Evolutionary conservation across 1,284 basidiomycete species (phyloP), one percentile per base, ranked within the genome.

Genomic region (Xanthoconium separans): DNA sequence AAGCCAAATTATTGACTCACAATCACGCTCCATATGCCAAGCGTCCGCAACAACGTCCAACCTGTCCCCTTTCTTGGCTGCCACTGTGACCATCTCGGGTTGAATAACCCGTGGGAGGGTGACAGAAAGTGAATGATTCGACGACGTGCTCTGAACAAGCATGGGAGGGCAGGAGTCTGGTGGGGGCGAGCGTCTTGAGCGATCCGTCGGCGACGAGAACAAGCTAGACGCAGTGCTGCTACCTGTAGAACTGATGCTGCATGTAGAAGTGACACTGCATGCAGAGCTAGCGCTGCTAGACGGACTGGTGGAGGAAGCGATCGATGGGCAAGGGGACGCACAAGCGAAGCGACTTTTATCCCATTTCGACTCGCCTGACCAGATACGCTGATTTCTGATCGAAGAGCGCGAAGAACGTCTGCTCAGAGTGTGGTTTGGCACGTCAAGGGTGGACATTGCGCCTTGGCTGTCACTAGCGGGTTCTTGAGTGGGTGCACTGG

Each of bases 71-170:
- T 75, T 79, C 58, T 78, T 77, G 31, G 75, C 81, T 22, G 75
- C 74, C 39, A 82, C 73, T 2, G 81, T 82, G 16, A 82, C 76
- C 81, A 83, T 82, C 60, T 83, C 80, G 1, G 78, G 75, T 57
- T 74, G 70, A 48, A 81, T 77, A 18, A 66, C 68, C 50, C 61
- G 64, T 18, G 78, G 77, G 27, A 82, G 74, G 43, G 69, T 64
- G 16, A 82, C 74, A 1, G 69, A 71, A 6, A 68, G 54, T 24
- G 48, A 71, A 62, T 81, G 70, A 49, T 57, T 66, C 31, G 63
- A 56, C 4, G 66, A 58, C 20, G 72, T 72, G 44, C 75, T 71
- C 34, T 71, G 63, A 41, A 77, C 64, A 22, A 66, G 58, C 71
- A 80, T 73, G 24, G 67, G 65, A 37, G 78, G 79, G 47, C 71